Evolutionary conservation across 805 yeast genomes (phyloP).

Genomic region (Saturnispora besseyi): DNA sequence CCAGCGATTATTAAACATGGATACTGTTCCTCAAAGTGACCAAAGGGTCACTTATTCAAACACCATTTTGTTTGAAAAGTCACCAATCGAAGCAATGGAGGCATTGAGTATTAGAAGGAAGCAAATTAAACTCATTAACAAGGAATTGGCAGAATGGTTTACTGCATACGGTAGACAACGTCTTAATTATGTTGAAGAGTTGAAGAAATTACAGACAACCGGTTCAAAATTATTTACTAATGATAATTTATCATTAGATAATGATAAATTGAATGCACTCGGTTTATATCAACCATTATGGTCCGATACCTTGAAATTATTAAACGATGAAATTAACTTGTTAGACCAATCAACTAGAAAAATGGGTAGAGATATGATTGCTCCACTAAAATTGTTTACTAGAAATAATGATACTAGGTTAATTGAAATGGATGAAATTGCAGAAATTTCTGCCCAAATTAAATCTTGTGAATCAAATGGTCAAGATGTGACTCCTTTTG

Average conservation of each 20-base stretch:
- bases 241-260: constrained; percentile 34
- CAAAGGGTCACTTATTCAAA: constrained; percentile 28
- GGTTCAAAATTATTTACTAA: constrained; percentile 30
- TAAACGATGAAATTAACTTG: constrained; percentile 36
- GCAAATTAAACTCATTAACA: constrained; percentile 47
- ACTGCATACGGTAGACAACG: constrained; percentile 43
- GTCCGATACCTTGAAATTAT: constrained; percentile 33
- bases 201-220: constrained; percentile 31
- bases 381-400: constrained; percentile 44
- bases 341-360: constrained; percentile 41
- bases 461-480: constrained; percentile 14
- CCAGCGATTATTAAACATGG: not conserved
- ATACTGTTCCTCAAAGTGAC: constrained; percentile 13
- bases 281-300: constrained; percentile 39
- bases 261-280: constrained; percentile 39
- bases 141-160: constrained; percentile 54
- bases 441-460: constrained; percentile 20
- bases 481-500: constrained; percentile 33
- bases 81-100: constrained; percentile 54
- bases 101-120: constrained; percentile 47
- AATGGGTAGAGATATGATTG: constrained; percentile 46
- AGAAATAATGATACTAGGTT: constrained; percentile 42
- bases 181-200: constrained; percentile 38
- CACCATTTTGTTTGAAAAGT: constrained; percentile 29
- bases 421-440: constrained; percentile 32